A percentile compares a stretch with the other conserved stretches of the same genome.
Evolutionary conservation across 495 filamentous ascomycete species (phyloP).

Genomic region (Cercophora newfieldiana): DNA sequence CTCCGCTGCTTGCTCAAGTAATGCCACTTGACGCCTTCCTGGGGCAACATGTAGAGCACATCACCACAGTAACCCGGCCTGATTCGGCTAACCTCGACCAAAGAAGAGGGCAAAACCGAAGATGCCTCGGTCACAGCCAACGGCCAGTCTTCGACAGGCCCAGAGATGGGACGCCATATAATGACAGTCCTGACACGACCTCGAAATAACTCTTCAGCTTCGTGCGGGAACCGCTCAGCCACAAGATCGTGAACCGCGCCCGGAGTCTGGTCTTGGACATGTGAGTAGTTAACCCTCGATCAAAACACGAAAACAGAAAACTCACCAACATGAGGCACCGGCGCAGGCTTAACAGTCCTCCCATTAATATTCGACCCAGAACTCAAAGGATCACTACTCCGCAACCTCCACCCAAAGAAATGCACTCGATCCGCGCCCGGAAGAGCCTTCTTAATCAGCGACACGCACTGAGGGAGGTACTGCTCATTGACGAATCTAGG

Average conservation of each 20-base stretch:
- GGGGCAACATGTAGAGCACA: not conserved
- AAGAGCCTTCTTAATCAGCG: not conserved
- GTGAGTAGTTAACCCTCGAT: not conserved
- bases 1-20: not conserved
- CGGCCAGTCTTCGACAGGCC: not conserved
- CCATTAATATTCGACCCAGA: not conserved
- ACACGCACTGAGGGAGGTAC: not conserved
- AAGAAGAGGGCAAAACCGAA: not conserved
- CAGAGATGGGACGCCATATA: not conserved
- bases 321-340: not conserved
- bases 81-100: not conserved
- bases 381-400: not conserved
- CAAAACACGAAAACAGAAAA: not conserved
- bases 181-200: not conserved
- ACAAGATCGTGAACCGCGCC: not conserved
- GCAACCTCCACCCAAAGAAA: not conserved
- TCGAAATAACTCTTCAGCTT: not conserved
- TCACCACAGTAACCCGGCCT: not conserved
- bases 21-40: not conserved
- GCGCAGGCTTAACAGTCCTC: not conserved
- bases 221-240: not conserved
- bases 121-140: not conserved
- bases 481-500: not conserved
- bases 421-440: not conserved
- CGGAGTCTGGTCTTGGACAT: not conserved